These are phyloP conservation scores for Quercus lobata DNA, from an alignment of 331 rosid species.

Conservation along the genomic window DNA sequence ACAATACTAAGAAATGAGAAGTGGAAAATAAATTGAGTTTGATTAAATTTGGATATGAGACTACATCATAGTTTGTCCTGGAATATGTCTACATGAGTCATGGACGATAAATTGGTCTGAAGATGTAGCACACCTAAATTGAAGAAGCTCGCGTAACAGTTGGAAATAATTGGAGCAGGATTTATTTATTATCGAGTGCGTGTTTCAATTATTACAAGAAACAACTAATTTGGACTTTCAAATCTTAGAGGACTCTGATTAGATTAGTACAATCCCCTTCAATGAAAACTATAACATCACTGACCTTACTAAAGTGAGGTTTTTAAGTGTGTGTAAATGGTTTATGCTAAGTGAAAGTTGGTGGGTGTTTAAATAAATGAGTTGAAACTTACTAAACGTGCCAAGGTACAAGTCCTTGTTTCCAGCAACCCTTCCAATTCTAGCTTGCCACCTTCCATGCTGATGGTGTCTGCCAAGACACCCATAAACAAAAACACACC, in stretches of 20 bases:
- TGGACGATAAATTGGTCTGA: not conserved
- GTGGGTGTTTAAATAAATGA: not conserved
- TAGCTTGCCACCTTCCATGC: slow-evolving; percentile 99
- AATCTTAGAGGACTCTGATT: not conserved
- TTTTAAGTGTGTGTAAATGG: too few relatives aligned
- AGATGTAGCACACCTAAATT: not conserved
- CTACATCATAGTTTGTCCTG: too few relatives aligned
- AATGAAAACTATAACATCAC: not conserved
- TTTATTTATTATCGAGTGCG: not conserved
- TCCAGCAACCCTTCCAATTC: slow-evolving; percentile 98
- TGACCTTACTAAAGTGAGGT: not conserved
- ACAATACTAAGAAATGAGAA: not conserved
- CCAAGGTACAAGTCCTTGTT: slow-evolving; percentile 98
- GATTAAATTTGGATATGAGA: too few relatives aligned
- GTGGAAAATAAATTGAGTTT: too few relatives aligned
- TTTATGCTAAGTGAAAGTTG: too few relatives aligned
- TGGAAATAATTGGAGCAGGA: not conserved
- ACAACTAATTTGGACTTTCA: not conserved
- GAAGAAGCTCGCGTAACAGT: not conserved
- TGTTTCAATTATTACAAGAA: not conserved
- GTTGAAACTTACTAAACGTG: slow-evolving; percentile 75
- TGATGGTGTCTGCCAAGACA: slow-evolving; percentile 80
- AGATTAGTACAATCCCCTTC: not conserved
- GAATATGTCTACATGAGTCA: not conserved
- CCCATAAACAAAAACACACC: slow-evolving; percentile 5